A percentile compares a stretch with the other conserved stretches of the same genome.
These are phyloP conservation scores for Smallanthus sonchifolius DNA, from an alignment of 129 eudicot genomes.

Conservation along the genomic window DNA sequence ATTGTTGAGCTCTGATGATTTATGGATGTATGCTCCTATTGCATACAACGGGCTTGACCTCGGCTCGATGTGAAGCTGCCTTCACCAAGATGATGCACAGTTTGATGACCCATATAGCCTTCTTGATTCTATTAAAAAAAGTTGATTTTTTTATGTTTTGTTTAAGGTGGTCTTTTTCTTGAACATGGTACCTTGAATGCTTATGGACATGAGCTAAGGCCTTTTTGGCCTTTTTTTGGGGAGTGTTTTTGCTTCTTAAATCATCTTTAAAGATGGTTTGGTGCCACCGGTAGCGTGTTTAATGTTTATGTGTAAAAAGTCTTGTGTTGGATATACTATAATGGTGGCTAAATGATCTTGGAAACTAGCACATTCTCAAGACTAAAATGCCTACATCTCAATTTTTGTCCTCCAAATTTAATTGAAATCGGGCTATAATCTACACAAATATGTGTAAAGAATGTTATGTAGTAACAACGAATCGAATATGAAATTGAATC, in stretches of 20 bases:
- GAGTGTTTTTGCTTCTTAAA: not conserved
- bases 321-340: too few relatives aligned
- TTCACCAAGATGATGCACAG: slow-evolving; percentile 35
- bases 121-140: not conserved
- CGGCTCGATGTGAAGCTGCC: slow-evolving; percentile 41
- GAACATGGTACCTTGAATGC: too few relatives aligned
- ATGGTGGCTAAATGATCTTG: too few relatives aligned
- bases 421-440: too few relatives aligned
- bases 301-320: too few relatives aligned
- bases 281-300: not conserved
- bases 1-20: slow-evolving; percentile 68
- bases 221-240: not conserved
- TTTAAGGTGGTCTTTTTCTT: not conserved
- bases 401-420: too few relatives aligned
- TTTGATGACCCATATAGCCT: not conserved
- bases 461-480: too few relatives aligned
- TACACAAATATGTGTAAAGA: too few relatives aligned
- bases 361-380: too few relatives aligned
- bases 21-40: slow-evolving; percentile 80
- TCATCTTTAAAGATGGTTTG: not conserved
- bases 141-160: not conserved
- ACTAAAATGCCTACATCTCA: too few relatives aligned
- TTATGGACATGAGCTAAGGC: too few relatives aligned
- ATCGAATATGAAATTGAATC: too few relatives aligned
- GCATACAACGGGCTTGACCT: slow-evolving; percentile 72